Conservation (phyloP, 257 asterid species). For the Solanum medicagineum region DNA sequence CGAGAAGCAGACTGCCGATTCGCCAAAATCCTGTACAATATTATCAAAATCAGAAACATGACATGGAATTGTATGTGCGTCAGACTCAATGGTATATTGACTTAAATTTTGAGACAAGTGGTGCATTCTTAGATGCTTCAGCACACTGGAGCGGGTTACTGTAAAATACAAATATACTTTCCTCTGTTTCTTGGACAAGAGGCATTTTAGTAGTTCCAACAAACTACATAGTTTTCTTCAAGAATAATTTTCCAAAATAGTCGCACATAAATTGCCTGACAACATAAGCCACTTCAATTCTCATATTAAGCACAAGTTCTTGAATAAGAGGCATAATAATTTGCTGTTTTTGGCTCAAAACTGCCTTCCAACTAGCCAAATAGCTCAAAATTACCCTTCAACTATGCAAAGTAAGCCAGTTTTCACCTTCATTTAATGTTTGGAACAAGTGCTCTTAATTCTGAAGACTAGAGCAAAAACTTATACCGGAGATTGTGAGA, state of each 20-base stretch:
- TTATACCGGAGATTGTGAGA: neutral
- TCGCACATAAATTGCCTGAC: neutral
- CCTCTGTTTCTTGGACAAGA: neutral
- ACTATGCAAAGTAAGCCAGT: neutral
- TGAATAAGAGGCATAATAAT: neutral
- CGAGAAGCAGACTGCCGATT: slow-evolving; percentile 96
- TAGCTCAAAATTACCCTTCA: neutral
- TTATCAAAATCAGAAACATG: neutral
- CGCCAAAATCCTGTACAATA: slow-evolving; percentile 63
- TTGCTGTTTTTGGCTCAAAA: neutral
- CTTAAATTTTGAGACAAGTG: neutral
- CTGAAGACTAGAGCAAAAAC: neutral
- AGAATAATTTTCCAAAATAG: neutral
- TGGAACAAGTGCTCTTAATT: neutral
- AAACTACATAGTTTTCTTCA: neutral
- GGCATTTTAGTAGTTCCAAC: neutral
- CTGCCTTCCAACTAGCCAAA: neutral
- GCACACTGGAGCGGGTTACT: no score
- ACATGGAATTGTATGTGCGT: neutral
- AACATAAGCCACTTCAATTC: neutral
- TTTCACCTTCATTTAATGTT: neutral
- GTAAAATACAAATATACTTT: neutral
- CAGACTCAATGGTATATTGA: neutral
- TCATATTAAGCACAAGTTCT: neutral
- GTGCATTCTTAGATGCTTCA: neutral